Percentiles rank a stretch among this genome's conserved stretches.
These are phyloP conservation scores for Malassezia sympodialis DNA, from an alignment of 1,284 basidiomycete species.

Conservation along the genomic window DNA sequence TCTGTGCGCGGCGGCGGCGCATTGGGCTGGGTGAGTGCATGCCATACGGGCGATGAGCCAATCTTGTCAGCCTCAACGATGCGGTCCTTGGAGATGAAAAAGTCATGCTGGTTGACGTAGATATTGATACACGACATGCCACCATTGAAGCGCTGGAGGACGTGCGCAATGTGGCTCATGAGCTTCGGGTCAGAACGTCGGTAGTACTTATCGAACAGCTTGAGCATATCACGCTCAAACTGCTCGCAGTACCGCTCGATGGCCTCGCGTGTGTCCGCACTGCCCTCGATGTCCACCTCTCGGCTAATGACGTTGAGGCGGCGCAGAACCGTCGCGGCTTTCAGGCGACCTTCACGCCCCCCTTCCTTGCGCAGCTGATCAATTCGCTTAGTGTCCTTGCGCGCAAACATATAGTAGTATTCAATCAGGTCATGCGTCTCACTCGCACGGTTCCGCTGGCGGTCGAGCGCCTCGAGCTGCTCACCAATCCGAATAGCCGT, in stretches of 20 bases:
- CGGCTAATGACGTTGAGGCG: constrained; percentile 77
- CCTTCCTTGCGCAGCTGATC: constrained; percentile 71
- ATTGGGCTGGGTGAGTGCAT: constrained; percentile 56
- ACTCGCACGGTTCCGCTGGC: constrained; percentile 81
- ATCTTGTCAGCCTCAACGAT: constrained; percentile 58
- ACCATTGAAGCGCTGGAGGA: constrained; percentile 93
- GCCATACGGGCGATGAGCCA: constrained; percentile 66
- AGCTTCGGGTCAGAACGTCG: constrained; percentile 93
- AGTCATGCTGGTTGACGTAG: constrained; percentile 96
- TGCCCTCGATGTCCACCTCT: constrained; percentile 59
- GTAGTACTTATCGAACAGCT: constrained; percentile 76
- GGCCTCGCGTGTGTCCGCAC: constrained; percentile 46
- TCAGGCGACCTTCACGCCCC: constrained; percentile 64
- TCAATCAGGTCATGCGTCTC: constrained; percentile 89
- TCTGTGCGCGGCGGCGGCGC: constrained; percentile 68
- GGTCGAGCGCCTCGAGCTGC: constrained; percentile 87
- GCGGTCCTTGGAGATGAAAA: constrained; percentile 54
- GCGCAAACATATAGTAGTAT: constrained; percentile 84
- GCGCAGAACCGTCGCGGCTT: constrained; percentile 80
- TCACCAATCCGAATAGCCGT: constrained; percentile 86
- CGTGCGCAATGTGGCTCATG: constrained; percentile 99
- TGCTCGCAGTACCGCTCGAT: constrained; percentile 95
- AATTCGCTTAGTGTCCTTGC: constrained; percentile 67
- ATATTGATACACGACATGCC: constrained; percentile 93
- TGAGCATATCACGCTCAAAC: constrained; percentile 96